Evolutionary conservation across 2,329 filamentous ascomycete species (phyloP), one percentile per base, ranked within the genome.

Genomic region (Pseudocercospora pini-densiflorae): DNA sequence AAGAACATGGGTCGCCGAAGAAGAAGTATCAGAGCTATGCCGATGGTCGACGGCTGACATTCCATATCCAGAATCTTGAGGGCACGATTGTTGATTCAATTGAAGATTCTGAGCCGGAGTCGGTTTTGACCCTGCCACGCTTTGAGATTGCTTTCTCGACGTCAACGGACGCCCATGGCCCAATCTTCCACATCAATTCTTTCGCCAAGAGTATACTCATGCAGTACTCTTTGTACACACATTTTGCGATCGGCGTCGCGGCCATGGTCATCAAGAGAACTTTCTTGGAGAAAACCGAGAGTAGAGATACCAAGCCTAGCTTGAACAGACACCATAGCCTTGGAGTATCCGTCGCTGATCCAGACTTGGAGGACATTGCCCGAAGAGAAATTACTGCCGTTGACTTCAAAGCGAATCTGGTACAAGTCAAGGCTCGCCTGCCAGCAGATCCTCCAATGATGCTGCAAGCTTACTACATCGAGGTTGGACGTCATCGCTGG

Each of bases 161-260:
- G 0, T 85, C 89, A 3, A 96, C 92, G 70, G 95, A 99, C 77
- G 88, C 88, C 31, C 92, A 97, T 74, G 94, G 94, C 0, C 92
- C 93, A 0, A 85, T 97, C 5, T 92, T 97, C 75, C 93, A 98
- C 75, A 81, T 98, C 51, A 93, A 96, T 71, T 91, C 92, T 0
- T 88, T 91, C 61, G 86, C 95, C 21, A 90, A 91, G 71, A 92
- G 91, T 5, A 81, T 99, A 1, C 88, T 92, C 67, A 75, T 97
- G 7, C 91, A 96, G 59, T 98, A 98, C 76, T 99, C 96, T 0
- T 86, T 99, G 0, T 97, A 96, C 77, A 90, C 94, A 3, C 94
- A 97, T 76, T 99, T 97, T 76, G 91, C 94, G 0, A 85, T 96
- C 27, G 92, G 93, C 0, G 89, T 98, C 66, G 95, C 94, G 8